Evolutionary conservation across 352 stramenopile genomes (phyloP).

Genomic region (Lagenidium giganteum): DNA sequence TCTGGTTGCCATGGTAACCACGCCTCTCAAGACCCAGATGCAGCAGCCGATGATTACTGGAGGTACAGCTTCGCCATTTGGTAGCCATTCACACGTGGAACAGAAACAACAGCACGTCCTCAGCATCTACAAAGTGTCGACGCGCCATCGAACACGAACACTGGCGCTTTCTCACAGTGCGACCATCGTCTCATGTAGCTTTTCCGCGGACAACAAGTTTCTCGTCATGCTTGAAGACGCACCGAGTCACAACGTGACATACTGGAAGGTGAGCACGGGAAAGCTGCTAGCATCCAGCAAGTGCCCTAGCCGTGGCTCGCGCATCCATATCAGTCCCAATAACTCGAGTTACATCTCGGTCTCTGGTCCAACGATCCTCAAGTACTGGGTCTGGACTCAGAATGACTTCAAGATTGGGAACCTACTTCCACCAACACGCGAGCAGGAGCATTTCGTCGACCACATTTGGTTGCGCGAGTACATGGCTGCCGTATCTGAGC

Average conservation of each 20-base stretch:
- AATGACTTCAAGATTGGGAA: constrained; percentile 77
- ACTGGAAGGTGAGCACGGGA: constrained; percentile 76
- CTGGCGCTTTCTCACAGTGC: constrained; percentile 45
- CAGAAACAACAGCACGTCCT: constrained; percentile 40
- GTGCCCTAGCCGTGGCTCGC: constrained; percentile 54
- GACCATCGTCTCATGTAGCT: constrained; percentile 59
- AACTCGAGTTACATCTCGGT: constrained; percentile 74
- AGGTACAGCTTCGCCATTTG: constrained; percentile 3
- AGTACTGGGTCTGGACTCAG: constrained; percentile 75
- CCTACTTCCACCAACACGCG: constrained; percentile 61
- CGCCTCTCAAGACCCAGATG: constrained; percentile 3
- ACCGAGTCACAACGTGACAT: constrained; percentile 63
- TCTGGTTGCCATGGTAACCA: not conserved
- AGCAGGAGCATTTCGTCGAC: constrained; percentile 83
- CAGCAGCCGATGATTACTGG: too few relatives aligned
- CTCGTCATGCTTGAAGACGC: constrained; percentile 66
- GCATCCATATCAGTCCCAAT: constrained; percentile 64
- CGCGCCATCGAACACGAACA: constrained; percentile 33
- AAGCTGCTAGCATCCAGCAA: constrained; percentile 70
- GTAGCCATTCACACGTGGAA: constrained; percentile 10
- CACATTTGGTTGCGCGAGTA: constrained; percentile 72
- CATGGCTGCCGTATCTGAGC: constrained; percentile 68
- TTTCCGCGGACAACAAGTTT: constrained; percentile 76
- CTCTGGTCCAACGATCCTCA: constrained; percentile 68
- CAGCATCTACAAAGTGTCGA: constrained; percentile 56